These are phyloP conservation scores for Chaetomium fimeti DNA, from an alignment of 495 filamentous ascomycete species.

Conservation along the genomic window DNA sequence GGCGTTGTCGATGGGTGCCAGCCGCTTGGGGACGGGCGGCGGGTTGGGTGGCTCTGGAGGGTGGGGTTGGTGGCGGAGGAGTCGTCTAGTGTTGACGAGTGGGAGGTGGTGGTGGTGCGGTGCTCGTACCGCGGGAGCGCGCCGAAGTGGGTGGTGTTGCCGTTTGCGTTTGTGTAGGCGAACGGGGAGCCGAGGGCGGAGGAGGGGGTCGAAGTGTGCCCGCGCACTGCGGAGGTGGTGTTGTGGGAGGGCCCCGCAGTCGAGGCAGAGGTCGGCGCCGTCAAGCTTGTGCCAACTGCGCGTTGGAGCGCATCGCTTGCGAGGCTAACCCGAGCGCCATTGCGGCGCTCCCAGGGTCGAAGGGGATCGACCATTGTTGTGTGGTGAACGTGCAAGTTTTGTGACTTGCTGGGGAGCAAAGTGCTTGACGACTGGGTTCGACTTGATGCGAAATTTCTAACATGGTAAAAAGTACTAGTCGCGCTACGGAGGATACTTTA, in stretches of 20 bases:
- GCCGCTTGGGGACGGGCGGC: neutral
- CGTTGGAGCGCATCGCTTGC: neutral
- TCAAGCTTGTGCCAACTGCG: neutral
- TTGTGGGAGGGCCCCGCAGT: neutral
- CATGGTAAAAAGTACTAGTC: no score
- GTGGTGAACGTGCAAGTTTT: neutral
- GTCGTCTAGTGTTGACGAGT: neutral
- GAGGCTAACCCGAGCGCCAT: neutral
- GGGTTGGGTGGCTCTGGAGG: neutral
- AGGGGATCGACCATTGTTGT: neutral
- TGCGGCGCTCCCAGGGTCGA: neutral
- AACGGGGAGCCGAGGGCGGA: neutral
- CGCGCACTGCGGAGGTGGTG: neutral
- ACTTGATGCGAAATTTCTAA: no score
- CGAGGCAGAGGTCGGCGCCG: neutral
- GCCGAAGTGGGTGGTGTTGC: neutral
- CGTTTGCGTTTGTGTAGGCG: neutral
- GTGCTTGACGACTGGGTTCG: neutral
- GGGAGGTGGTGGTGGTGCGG: neutral
- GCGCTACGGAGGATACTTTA: no score
- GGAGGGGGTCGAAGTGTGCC: neutral
- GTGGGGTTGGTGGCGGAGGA: no score
- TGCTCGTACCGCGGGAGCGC: neutral
- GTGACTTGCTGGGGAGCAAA: neutral
- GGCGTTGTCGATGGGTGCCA: neutral